These are phyloP conservation scores for Parietaria judaica DNA, from an alignment of 306 rosid genomes.

Conservation along the genomic window DNA sequence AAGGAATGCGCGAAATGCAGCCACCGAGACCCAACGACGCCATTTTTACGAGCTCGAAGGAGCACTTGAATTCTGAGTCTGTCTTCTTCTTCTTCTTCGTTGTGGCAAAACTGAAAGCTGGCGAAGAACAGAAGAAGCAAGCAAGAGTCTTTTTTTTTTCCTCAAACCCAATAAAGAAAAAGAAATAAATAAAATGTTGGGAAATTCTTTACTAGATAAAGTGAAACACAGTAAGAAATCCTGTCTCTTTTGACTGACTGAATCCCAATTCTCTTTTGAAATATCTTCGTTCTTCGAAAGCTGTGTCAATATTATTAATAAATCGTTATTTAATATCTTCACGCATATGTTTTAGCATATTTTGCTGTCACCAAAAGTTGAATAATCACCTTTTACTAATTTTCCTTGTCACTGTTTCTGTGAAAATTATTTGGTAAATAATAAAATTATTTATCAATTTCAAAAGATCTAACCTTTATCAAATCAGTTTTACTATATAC, in stretches of 20 bases:
- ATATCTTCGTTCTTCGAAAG: not conserved
- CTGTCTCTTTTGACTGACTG: constrained; percentile 33
- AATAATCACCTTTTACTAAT: not conserved
- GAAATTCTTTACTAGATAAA: constrained; percentile 2
- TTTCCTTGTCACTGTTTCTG: too few species aligned
- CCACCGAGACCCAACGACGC: constrained; percentile 13
- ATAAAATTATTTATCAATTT: too few species aligned
- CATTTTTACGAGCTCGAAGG: constrained; percentile 28
- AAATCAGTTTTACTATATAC: too few species aligned
- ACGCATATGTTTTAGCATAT: not conserved
- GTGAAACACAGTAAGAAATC: constrained; percentile 21
- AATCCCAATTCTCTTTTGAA: not conserved
- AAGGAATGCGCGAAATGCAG: constrained; percentile 23
- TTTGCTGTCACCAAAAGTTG: not conserved
- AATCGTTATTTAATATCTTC: not conserved
- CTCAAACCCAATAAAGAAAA: constrained; percentile 26
- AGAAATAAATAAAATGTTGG: not conserved
- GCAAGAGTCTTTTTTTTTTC: constrained; percentile 8
- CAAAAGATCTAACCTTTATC: too few species aligned
- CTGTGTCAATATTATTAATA: too few species aligned
- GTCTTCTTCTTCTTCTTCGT: constrained; percentile 6
- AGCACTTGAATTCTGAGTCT: constrained; percentile 5
- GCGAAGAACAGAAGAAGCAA: constrained; percentile 22
- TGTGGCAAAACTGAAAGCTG: constrained; percentile 42
- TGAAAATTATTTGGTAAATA: too few species aligned